Percentiles rank a stretch among this genome's conserved stretches.
Evolutionary conservation across 2,329 filamentous ascomycete species (phyloP).

Genomic region (Penicillium sp.): DNA sequence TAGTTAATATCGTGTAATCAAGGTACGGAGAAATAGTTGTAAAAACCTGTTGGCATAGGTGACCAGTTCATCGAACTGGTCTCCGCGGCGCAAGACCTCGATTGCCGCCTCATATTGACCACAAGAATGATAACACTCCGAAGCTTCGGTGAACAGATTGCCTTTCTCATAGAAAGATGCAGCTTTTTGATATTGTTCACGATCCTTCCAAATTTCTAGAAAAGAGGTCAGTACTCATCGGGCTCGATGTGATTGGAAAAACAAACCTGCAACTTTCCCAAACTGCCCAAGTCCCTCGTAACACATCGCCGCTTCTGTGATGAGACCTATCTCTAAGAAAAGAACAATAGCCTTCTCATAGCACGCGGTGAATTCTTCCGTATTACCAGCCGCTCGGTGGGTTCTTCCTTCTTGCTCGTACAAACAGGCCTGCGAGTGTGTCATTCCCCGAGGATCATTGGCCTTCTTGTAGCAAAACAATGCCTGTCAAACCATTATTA

Average conservation of each 20-base stretch:
- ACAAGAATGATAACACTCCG: constrained; percentile 12
- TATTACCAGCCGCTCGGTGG: constrained; percentile 4
- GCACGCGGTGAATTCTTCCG: constrained; percentile 4
- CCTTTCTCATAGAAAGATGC: constrained; percentile 16
- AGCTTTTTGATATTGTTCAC: constrained; percentile 13
- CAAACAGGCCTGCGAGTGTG: constrained; percentile 12
- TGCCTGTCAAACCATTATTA: constrained; percentile 6
- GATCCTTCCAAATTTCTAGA: constrained; percentile 16
- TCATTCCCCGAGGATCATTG: constrained; percentile 9
- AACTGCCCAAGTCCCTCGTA: constrained; percentile 16
- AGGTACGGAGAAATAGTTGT: not conserved
- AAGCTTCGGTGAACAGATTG: constrained; percentile 10
- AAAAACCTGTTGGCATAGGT: constrained; percentile 15
- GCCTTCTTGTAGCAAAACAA: constrained; percentile 19
- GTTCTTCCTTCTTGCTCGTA: constrained; percentile 15
- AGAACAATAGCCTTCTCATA: constrained; percentile 13
- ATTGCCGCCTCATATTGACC: constrained; percentile 19
- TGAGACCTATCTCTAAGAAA: constrained; percentile 9
- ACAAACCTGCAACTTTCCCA: constrained; percentile 19
- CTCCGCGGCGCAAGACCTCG: constrained; percentile 15
- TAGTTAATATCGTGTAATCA: not conserved
- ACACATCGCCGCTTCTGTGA: constrained; percentile 7
- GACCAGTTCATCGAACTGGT: constrained; percentile 20
- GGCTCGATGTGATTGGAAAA: not conserved
- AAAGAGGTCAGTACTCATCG: not conserved